Evolutionary conservation across 164 flowering plant genomes (phyloP).

Genomic region (Cinnamomum chago): DNA sequence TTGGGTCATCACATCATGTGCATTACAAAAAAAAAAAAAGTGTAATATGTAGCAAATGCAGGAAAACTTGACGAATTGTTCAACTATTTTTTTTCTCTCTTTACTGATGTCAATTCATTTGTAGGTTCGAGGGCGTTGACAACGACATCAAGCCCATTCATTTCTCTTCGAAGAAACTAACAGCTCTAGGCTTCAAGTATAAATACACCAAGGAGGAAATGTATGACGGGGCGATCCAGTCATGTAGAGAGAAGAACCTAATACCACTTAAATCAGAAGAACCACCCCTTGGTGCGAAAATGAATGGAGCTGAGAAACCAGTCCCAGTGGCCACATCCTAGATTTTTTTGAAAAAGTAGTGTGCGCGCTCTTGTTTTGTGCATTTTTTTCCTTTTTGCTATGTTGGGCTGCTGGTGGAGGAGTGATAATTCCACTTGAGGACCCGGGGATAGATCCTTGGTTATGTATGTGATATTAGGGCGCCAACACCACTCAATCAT

Average conservation of each 20-base stretch:
- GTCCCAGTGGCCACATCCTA: background rate
- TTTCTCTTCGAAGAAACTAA: slow-evolving; percentile 66
- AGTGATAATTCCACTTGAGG: too few species aligned
- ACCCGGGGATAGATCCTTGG: too few species aligned
- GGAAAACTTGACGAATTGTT: background rate
- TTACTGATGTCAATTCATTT: background rate
- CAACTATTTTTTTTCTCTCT: background rate
- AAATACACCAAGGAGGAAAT: slow-evolving; percentile 72
- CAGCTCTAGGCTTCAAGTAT: slow-evolving; percentile 53
- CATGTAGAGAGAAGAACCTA: slow-evolving; percentile 57
- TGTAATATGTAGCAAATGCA: background rate
- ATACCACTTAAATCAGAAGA: slow-evolving; percentile 32
- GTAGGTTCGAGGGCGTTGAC: slow-evolving; percentile 54
- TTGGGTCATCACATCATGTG: background rate
- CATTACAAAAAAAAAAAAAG: background rate
- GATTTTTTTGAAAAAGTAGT: background rate
- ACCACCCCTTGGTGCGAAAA: background rate
- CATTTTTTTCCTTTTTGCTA: too few species aligned
- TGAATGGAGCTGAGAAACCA: background rate
- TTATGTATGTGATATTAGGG: too few species aligned
- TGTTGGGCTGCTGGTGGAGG: too few species aligned
- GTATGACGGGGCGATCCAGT: slow-evolving; percentile 63
- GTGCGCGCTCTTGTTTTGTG: background rate
- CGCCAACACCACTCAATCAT: too few species aligned
- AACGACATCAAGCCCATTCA: slow-evolving; percentile 31